Evolutionary conservation across 441 rosid species (phyloP).

Genomic region (Metrosideros polymorpha): DNA sequence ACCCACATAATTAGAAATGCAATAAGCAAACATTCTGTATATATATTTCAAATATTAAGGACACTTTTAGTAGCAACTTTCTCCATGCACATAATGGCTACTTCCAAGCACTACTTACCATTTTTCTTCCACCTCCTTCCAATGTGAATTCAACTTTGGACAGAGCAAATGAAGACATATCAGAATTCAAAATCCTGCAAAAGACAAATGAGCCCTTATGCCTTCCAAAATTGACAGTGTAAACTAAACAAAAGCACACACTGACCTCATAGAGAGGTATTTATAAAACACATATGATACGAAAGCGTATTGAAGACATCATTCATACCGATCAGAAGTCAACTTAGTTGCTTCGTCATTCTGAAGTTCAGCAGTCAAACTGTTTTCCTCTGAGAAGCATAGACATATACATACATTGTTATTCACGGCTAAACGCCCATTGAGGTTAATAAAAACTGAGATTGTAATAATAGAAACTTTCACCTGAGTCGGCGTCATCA

Average conservation of each 20-base stretch:
- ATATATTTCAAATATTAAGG: background rate
- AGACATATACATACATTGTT: background rate
- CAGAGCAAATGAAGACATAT: constrained; percentile 40
- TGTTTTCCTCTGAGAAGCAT: constrained; percentile 38
- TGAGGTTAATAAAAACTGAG: background rate
- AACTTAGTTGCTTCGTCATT: constrained; percentile 33
- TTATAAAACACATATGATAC: background rate
- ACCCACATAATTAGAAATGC: background rate
- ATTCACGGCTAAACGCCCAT: background rate
- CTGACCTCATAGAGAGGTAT: background rate
- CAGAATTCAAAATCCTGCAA: constrained; percentile 44
- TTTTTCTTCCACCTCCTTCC: constrained; percentile 50
- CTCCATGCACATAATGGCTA: background rate
- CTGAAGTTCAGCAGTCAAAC: constrained; percentile 30
- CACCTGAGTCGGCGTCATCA: constrained; percentile 58
- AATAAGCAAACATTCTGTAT: background rate
- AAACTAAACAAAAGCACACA: background rate
- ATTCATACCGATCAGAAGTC: constrained; percentile 26
- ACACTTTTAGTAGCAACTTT: background rate
- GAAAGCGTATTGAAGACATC: background rate
- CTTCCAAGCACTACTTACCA: constrained; percentile 43
- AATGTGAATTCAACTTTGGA: constrained; percentile 62
- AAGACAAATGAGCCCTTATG: background rate
- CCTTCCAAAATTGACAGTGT: background rate
- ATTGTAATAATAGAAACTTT: constrained; percentile 16